Conservation (phyloP, 768 basidiomycete species). For the Leccinum aurantiacum region DNA sequence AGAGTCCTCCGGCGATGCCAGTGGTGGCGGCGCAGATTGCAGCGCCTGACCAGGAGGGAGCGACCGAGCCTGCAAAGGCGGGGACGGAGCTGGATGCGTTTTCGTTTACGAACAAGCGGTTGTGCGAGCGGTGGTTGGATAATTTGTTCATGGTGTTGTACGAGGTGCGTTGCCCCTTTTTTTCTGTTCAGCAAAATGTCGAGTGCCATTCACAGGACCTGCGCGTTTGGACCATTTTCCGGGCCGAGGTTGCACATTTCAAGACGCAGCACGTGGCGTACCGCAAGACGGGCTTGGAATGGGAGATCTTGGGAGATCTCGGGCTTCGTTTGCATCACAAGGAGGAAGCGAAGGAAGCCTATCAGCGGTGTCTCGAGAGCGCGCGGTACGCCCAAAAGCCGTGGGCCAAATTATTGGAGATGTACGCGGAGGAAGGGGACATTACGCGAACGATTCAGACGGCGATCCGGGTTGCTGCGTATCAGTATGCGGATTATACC, state of each 20-base stretch:
- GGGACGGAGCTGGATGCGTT: constrained; percentile 57
- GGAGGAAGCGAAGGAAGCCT: constrained; percentile 98
- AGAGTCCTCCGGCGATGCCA: constrained; percentile 23
- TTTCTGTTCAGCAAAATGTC: neutral
- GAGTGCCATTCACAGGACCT: constrained; percentile 56
- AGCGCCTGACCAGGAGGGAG: constrained; percentile 27
- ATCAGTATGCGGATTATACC: constrained; percentile 86
- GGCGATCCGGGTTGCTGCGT: constrained; percentile 89
- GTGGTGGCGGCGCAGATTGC: constrained; percentile 38
- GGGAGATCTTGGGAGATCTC: constrained; percentile 97
- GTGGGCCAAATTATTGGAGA: constrained; percentile 91
- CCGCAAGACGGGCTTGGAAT: constrained; percentile 93
- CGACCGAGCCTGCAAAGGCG: constrained; percentile 16
- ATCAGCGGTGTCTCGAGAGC: constrained; percentile 88
- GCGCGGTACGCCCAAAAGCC: constrained; percentile 87
- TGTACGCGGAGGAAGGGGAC: constrained; percentile 96
- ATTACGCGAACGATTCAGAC: constrained; percentile 88
- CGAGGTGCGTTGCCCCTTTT: constrained; percentile 57
- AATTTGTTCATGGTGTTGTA: constrained; percentile 98
- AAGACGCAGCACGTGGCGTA: constrained; percentile 98
- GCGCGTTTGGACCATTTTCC: constrained; percentile 98
- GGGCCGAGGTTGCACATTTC: constrained; percentile 98
- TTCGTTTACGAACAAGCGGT: constrained; percentile 93
- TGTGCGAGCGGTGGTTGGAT: constrained; percentile 97
- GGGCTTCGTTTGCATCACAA: constrained; percentile 94